Evolutionary conservation across 768 basidiomycete genomes (phyloP).

Genomic region (Collybiopsis confluens): DNA sequence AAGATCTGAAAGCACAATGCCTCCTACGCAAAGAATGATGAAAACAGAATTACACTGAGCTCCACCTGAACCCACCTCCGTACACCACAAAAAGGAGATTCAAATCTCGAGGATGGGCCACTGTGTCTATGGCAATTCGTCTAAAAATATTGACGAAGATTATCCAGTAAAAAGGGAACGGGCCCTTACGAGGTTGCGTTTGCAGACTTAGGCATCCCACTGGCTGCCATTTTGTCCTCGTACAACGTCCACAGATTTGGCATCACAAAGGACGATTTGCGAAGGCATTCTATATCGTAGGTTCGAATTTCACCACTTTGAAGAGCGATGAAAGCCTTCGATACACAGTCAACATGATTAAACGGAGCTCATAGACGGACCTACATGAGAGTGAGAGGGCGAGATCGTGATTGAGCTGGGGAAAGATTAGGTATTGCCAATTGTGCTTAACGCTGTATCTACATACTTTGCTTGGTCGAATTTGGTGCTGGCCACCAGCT

Average conservation of each 20-base stretch:
- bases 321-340: conserved; percentile 43
- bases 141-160: conserved; percentile 23
- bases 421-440: conserved; percentile 1
- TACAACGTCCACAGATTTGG: conserved; percentile 76
- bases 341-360: neutral
- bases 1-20: conserved; percentile 55
- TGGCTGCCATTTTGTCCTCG: conserved; percentile 48
- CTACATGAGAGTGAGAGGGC: conserved; percentile 70
- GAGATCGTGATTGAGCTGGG: conserved; percentile 57
- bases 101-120: conserved; percentile 68
- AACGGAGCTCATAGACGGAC: conserved; percentile 15
- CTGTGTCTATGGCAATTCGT: conserved; percentile 52
- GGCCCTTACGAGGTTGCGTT: conserved; percentile 30
- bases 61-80: conserved; percentile 42
- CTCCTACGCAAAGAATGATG: conserved; percentile 39
- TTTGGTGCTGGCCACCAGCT: conserved; percentile 41
- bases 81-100: conserved; percentile 74
- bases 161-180: neutral
- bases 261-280: conserved; percentile 62
- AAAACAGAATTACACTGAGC: neutral
- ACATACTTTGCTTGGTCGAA: conserved; percentile 47
- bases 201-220: conserved; percentile 33
- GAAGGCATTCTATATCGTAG: conserved; percentile 69
- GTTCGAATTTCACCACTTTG: conserved; percentile 61
- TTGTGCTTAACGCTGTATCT: neutral